Evolutionary conservation across 2,329 filamentous ascomycete species (phyloP).

Genomic region (Talaromyces rugulosus): DNA sequence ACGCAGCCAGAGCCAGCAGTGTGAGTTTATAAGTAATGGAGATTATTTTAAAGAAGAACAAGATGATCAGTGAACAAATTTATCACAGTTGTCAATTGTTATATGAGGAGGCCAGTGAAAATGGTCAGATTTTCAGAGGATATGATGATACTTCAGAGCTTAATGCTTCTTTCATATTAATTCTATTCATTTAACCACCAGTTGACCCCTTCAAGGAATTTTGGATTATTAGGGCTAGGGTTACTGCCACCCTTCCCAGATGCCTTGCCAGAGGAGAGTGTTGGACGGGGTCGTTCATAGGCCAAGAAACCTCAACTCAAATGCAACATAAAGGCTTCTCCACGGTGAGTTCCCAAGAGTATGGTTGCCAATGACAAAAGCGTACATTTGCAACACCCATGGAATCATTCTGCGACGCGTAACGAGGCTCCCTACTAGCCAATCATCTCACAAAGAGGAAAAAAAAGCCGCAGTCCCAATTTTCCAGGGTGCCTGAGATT

Average conservation of each 20-base stretch:
- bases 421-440: neutral
- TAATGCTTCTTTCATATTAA: neutral
- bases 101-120: neutral
- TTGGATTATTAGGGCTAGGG: neutral
- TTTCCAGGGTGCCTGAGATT: neutral
- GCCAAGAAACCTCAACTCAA: neutral
- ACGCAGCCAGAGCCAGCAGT: neutral
- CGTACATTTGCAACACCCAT: neutral
- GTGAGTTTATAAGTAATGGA: neutral
- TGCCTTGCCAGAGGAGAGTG: neutral
- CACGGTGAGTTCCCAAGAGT: neutral
- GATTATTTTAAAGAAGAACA: neutral
- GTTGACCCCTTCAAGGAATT: neutral
- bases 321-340: neutral
- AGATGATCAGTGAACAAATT: neutral
- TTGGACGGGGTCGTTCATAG: neutral
- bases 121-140: neutral
- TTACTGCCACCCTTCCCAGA: neutral
- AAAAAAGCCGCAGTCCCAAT: neutral
- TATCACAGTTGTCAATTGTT: neutral
- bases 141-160: neutral
- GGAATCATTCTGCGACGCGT: neutral
- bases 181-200: neutral
- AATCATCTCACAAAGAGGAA: neutral
- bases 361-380: neutral